Evolutionary conservation across 768 basidiomycete species (phyloP), one percentile per base, ranked within the genome.

Genomic region (Mycena maculata): DNA sequence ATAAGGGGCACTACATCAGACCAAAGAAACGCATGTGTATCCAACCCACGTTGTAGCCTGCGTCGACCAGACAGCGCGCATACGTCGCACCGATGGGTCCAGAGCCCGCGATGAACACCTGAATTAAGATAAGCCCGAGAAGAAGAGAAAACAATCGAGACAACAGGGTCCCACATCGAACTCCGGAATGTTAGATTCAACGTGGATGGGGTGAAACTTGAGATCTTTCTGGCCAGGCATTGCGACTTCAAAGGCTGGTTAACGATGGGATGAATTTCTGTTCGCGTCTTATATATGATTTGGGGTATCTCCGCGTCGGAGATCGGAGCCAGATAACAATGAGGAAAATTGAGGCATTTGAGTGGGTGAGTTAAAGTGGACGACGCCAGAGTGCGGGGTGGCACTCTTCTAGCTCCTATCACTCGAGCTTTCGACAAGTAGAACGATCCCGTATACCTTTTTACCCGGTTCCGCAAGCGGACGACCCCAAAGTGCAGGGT

Each of bases 31-130:
- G 74, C 65, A n/a, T 58, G 63, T 49, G 5, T 65, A 68, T 5
- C 55, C 15, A 58, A 27, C 56, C 30, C 33, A 58, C 56, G 44
- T 25, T 58, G 30, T 22, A 58, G 20, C 56, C 56, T 36, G 42
- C 66, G 13, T 77, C 71, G 23, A 77, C 73, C 25, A 75, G 67
- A 20, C 50, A 41, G 12, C 68, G 73, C 13, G 76, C 76, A 36
- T 67, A 76, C 6, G 73, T 73, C 9, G 75, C 71, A 16, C 77
- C 77, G 31, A 78, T 71, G 15, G 77, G 77, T 4, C 77, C 77
- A 67, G 68, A 68, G 23, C 77, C 77, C n/a, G 76, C 77, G 48
- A 78, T 78, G 68, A 78, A 74, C 18, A 78, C 76, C 56, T 58
- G 10, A 23, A 27, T 27, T 33, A 30, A 50, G n/a, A 31, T 50